Evolutionary conservation across 2,329 filamentous ascomycete species (phyloP).

Genomic region (Didymellaceae sp.): DNA sequence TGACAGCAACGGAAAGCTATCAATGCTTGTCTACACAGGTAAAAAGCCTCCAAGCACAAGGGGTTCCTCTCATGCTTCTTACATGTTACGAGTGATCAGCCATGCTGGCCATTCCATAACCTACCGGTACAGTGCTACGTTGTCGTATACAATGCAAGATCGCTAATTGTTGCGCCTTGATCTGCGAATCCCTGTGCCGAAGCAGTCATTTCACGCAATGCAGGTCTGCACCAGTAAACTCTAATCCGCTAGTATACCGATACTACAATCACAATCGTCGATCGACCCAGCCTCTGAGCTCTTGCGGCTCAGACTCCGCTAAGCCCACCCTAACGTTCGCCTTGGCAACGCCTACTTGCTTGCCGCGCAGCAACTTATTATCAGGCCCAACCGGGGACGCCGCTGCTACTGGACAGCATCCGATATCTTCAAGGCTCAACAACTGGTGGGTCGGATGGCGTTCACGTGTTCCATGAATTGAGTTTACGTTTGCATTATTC

Average conservation of each 20-base stretch:
- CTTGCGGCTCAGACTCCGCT: conserved; percentile 3
- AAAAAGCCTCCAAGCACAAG: too few species aligned
- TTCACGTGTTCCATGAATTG: neutral
- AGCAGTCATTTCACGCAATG: neutral
- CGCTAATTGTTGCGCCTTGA: neutral
- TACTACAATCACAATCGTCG: neutral
- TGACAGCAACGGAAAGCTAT: too few species aligned
- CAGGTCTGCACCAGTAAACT: conserved; percentile 1
- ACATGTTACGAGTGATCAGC: neutral
- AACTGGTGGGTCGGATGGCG: conserved; percentile 3
- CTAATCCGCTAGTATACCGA: neutral
- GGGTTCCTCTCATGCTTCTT: neutral
- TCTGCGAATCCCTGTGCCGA: neutral
- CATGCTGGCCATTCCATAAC: too few species aligned
- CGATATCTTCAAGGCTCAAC: neutral
- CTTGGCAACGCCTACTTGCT: conserved; percentile 15
- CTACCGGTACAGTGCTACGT: too few species aligned
- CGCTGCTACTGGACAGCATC: conserved; percentile 1
- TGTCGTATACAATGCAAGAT: conserved; percentile 2
- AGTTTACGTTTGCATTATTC: neutral
- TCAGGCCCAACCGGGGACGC: neutral
- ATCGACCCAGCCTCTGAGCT: neutral
- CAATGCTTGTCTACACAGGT: too few species aligned
- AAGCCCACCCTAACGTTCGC: neutral
- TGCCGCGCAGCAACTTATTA: neutral